Conservation (phyloP, 805 yeast species). For the Yarrowia divulgata region DNA sequence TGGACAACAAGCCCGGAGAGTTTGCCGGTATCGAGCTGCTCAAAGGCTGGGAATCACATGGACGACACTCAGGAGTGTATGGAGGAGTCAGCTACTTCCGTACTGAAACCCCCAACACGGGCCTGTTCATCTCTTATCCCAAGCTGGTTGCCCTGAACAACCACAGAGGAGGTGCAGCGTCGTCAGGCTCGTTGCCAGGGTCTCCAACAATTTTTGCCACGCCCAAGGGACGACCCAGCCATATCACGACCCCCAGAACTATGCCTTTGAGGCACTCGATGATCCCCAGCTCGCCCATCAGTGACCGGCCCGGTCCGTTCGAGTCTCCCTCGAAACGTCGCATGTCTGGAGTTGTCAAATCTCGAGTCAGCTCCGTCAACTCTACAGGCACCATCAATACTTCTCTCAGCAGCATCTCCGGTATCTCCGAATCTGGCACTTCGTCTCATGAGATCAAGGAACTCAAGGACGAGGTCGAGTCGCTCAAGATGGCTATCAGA, state of each 20-base stretch:
- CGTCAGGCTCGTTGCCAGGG: neutral
- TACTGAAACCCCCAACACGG: constrained; percentile 69
- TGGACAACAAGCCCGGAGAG: constrained; percentile 72
- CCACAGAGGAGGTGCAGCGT: neutral
- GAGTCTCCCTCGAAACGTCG: constrained; percentile 32
- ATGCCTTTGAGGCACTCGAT: constrained; percentile 25
- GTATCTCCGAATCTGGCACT: neutral
- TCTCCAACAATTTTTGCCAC: constrained; percentile 40
- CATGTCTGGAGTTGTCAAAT: constrained; percentile 4
- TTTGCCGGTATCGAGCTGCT: constrained; percentile 88
- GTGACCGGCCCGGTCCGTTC: constrained; percentile 6
- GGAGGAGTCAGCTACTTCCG: constrained; percentile 73
- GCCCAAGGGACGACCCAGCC: constrained; percentile 27
- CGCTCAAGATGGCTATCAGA: constrained; percentile 3
- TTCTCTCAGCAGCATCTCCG: neutral
- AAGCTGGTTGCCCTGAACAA: constrained; percentile 50
- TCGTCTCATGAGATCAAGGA: constrained; percentile 2
- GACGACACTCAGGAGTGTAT: constrained; percentile 87
- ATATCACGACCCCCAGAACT: constrained; percentile 26
- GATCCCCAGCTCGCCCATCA: constrained; percentile 26
- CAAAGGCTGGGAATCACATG: constrained; percentile 68
- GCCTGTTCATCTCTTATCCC: constrained; percentile 66
- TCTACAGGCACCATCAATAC: constrained; percentile 13
- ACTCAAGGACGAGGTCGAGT: constrained; percentile 8
- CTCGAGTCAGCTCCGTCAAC: constrained; percentile 29